Conservation (phyloP, 139 green algal genomes). For the Micromonas commoda region DNA sequence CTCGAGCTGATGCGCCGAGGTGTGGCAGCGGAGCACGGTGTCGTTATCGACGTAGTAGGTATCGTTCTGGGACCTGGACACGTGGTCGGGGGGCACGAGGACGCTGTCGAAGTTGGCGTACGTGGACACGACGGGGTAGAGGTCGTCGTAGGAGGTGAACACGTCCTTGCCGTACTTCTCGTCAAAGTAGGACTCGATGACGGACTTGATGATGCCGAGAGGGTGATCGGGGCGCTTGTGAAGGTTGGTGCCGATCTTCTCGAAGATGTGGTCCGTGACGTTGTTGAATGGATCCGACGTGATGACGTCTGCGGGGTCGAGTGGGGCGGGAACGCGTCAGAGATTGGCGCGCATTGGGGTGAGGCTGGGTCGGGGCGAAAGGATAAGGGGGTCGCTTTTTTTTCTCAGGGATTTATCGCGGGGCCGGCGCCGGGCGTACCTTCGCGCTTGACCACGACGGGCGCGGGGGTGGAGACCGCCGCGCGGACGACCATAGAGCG, state of each 20-base stretch:
- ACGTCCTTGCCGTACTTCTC: constrained; percentile 35
- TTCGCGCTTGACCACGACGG: background rate
- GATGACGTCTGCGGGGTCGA: constrained; percentile 20
- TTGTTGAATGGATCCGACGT: constrained; percentile 82
- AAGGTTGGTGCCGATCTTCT: constrained; percentile 86
- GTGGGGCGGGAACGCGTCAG: too few relatives aligned
- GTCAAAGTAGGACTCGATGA: constrained; percentile 94
- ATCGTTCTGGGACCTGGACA: constrained; percentile 87
- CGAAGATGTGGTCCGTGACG: constrained; percentile 90
- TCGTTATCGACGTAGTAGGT: constrained; percentile 91
- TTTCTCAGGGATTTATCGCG: too few relatives aligned
- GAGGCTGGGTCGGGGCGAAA: too few relatives aligned
- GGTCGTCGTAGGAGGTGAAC: constrained; percentile 84
- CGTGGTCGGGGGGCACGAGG: constrained; percentile 83
- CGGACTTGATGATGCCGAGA: constrained; percentile 91
- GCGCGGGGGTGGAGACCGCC: background rate
- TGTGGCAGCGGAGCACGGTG: constrained; percentile 79
- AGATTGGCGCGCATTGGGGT: too few relatives aligned
- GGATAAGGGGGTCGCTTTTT: too few relatives aligned
- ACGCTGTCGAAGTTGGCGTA: constrained; percentile 64
- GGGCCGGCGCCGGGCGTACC: too few relatives aligned
- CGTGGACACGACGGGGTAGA: constrained; percentile 78
- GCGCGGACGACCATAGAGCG: background rate
- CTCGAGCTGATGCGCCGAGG: constrained; percentile 65
- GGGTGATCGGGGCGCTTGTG: constrained; percentile 78